These are phyloP conservation scores for Globisporangium lucens DNA, from an alignment of 352 stramenopile species.

Conservation along the genomic window DNA sequence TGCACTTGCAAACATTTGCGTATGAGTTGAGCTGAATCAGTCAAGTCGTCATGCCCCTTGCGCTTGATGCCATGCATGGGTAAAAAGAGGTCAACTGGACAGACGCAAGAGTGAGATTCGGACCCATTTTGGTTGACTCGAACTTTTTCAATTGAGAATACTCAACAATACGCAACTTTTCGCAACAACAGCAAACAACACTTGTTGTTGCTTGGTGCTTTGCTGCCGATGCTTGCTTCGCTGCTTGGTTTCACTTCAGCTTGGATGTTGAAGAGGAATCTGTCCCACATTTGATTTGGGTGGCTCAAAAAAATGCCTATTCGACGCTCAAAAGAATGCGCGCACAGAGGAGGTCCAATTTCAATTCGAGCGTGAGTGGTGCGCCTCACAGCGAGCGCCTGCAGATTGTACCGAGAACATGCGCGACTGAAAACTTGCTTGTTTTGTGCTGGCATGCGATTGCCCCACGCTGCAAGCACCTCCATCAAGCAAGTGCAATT, in stretches of 20 bases:
- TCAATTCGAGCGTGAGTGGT: neutral
- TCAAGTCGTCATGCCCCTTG: slow-evolving; percentile 9
- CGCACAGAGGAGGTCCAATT: neutral
- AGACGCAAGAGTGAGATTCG: neutral
- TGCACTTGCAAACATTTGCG: too few relatives aligned
- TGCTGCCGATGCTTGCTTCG: neutral
- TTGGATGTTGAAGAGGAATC: neutral
- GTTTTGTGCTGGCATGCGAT: neutral
- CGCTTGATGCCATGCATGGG: neutral
- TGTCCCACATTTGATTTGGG: neutral
- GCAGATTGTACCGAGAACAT: neutral
- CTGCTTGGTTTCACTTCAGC: neutral
- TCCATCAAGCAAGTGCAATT: neutral
- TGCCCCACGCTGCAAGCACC: neutral
- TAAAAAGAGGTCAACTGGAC: neutral
- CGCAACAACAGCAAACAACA: too few relatives aligned
- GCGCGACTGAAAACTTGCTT: neutral
- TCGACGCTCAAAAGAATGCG: neutral
- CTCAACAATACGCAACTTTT: too few relatives aligned
- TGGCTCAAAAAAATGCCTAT: neutral
- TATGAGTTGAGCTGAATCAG: neutral
- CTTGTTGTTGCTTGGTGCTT: neutral
- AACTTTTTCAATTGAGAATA: too few relatives aligned
- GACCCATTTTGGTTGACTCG: neutral
- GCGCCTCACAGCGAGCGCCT: neutral